Base-by-base conservation (phyloP, 2,329 filamentous ascomycete genomes). In the Diaporthe sp. region DNA sequence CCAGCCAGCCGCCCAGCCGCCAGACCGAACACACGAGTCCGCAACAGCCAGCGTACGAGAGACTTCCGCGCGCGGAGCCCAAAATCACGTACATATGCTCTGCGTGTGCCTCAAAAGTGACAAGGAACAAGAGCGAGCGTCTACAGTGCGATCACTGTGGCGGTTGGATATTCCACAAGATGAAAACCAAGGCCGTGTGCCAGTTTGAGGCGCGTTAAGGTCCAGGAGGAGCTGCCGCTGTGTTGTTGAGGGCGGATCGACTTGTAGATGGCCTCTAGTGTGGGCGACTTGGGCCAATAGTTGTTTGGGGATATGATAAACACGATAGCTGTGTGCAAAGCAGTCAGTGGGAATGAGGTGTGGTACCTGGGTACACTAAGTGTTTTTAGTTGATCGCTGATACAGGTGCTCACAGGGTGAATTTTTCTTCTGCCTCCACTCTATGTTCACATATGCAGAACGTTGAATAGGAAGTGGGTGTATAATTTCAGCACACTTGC, bases 141-240 rank as follows among this genome's bases (percentile, higher is more conserved):
- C 62, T 68, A 6, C 62, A 53, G 31, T 68, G 62, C 34, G 62
- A 68, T 6, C 37, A 17, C 44, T 68, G 62, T 39, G 44, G 62
- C 22, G 44, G 44, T 3, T 37, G 44, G 62, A 4, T 25, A 12
- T 68, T 68, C 13, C 44, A 51, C 22, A 51, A 68, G 6, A 10
- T 68, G 4, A 49, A n/a, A 37, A 68, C 44, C 13, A 68, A 68
- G 62, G 28, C 22, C 22, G 4, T 51, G 0, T 68, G 62, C 4
- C 62, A 68, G 9, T 37, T 68, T 17, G 46, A 51, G 44, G 46
- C 62, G 1, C 12, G 13, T 25, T 68, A 4, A 53, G 62, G 19
- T 37, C 1, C 1, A 12, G 28, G 19, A 25, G 4, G 22, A 19
- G 39, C 10, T 31, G 17, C 4, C 4, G 19, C 5, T 49, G 15